A percentile compares a stretch with the other conserved stretches of the same genome.
These are phyloP conservation scores for Boletus tylopilopsis DNA, from an alignment of 768 basidiomycete species.

Conservation along the genomic window DNA sequence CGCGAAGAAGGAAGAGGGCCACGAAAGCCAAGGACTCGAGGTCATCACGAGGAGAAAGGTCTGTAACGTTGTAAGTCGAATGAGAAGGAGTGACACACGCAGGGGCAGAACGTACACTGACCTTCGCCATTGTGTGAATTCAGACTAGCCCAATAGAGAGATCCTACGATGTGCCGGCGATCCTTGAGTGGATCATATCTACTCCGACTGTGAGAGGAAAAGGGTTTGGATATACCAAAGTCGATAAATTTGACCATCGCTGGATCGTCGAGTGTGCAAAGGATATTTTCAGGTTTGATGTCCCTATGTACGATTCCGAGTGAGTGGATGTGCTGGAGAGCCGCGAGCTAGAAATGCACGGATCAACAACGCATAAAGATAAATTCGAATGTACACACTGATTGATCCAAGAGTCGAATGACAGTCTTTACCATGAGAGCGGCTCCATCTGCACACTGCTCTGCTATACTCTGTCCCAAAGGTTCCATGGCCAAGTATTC, in stretches of 20 bases:
- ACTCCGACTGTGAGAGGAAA: neutral
- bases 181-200: neutral
- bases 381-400: neutral
- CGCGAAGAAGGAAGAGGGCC: constrained; percentile 1
- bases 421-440: neutral
- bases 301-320: constrained; percentile 1
- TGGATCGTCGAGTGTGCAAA: neutral
- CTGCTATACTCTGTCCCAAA: neutral
- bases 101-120: neutral
- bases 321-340: neutral
- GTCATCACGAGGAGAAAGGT: neutral
- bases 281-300: constrained; percentile 1
- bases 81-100: neutral
- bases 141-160: constrained; percentile 1
- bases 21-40: neutral
- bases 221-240: constrained; percentile 3
- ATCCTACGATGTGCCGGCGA: neutral
- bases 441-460: neutral
- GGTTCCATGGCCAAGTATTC: neutral
- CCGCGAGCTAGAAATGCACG: neutral
- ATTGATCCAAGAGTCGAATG: neutral
- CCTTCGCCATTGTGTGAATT: constrained; percentile 5
- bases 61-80: neutral
- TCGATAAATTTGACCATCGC: constrained; percentile 1
- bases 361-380: neutral